Evolutionary conservation across 257 asterid genomes (phyloP), one percentile per base, ranked within the genome.

Genomic region (Ballota nigra): DNA sequence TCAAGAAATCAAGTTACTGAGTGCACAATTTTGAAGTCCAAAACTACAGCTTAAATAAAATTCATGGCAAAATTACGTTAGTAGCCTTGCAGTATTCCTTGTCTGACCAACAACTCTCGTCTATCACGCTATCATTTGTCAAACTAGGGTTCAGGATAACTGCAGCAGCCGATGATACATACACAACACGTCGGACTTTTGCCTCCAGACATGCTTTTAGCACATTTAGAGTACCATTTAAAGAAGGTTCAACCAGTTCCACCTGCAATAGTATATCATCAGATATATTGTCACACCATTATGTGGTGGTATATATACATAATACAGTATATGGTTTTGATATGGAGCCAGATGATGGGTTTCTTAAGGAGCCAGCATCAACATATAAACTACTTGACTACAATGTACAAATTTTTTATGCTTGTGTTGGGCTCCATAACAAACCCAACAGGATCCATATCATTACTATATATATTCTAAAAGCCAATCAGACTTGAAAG

Each of bases 91-190:
- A 92, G 82, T 77, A 85, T 66, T 88, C 97, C 65, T 3, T 16
- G 65, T 92, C 96, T 0, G 98, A 89, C 98, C 98, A 92, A 78
- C 94, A 87, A 63, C 68, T 60, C 87, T 92, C 98, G 18, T 86
- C 88, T 63, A 75, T 73, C 28, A 75, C 79, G 61, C 72, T 79
- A 75, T 71, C 87, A 65, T 88, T 74, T 9, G 90, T 87, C 88
- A 84, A 88, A 19, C 56, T 79, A 28, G 98, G 97, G 78, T 84
- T 84, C 84, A 83, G 23, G 13, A 0, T 0, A 20, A 87, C 29
- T 7, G 98, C 95, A 33, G 84, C 87, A 20, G 1, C 68, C 3
- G 98, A 92, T 38, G 98, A 92, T 34, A 92, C 96, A 53, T 79
- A 52, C 26, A 92, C 95, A 28, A 83, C 85, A 4, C 92, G 88